Evolutionary conservation across 2,329 filamentous ascomycete genomes (phyloP), one percentile per base, ranked within the genome.

Genomic region (Paracoccidioides lutzii): DNA sequence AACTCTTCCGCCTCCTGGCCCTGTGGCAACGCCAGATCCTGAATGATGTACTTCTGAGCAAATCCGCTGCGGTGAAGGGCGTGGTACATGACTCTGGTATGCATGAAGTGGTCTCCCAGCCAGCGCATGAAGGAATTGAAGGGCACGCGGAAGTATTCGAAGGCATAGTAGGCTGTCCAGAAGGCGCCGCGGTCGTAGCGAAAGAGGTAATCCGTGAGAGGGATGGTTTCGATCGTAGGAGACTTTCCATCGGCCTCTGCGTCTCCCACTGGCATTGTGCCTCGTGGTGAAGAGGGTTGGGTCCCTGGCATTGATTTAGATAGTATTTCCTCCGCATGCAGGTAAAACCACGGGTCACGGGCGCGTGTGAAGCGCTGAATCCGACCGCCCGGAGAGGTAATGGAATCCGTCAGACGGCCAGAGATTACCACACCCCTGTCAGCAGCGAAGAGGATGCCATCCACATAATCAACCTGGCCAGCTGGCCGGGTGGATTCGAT

Each of bases 341-440:
- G 71, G 58, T 88, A 89, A 64, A 87, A 88, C 87, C 85, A 90
- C 0, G 83, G 80, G 60, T 90, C 85, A 2, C 66, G 67, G 0
- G 78, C 71, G 9, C 78, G 73, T n/a, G 77, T 78, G 66, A 88
- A 85, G 0, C 65, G 72, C 33, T 69, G 70, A 0, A 71, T 62
- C 45, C 65, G 65, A 1, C 40, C 52, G 4, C 0, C 75, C 2
- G 44, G 30, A 12, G 40, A 15, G 7, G 33, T 74, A 0, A 75
- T 57, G 0, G 70, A 63, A 54, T 83, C 72, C 0, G 76, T 75
- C 9, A 85, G 68, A 4, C 71, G 72, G 0, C 84, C 84, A 0
- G 76, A 72, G 64, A 83, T 82, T 45, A 87, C 67, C 0, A 84
- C 73, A 0, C 79, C 79, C 4, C 68, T 70, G 14, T 71, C 69